Base-by-base conservation (phyloP, 345 rosid genomes). In the Adansonia digitata region DNA sequence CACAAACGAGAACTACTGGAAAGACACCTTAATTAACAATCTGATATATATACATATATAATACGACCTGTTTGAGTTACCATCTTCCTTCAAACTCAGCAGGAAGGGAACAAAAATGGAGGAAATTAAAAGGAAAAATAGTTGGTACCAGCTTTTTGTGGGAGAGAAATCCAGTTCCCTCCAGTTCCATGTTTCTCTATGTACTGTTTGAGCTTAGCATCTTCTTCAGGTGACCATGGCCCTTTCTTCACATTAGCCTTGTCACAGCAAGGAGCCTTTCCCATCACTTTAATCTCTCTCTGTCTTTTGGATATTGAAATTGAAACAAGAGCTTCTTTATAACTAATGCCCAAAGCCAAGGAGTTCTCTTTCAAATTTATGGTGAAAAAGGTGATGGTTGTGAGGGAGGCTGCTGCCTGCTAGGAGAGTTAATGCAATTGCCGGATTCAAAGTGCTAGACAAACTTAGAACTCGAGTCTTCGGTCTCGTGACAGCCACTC, bases 171-270 rank as follows among this genome's bases (percentile, higher is more conserved):
- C 98, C 98, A 93, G 77, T 87, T 91, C 5, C 92, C 94, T 49
- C 86, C 93, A 34, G 93, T 91, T 48, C 93, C 97, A 73, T 88
- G 74, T 55, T 81, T 81, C 43, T 88, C 81, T 17, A 93, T 85
- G 79, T 82, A 89, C 22, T 83, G 87, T 80, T 88, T 93, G 65
- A 93, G 90, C 85, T 86, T 87, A 45, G 88, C 94, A 84, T 92
- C 97, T 88, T 92, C 97, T 80, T 91, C 94, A 72, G 96, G 94
- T 26, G 94, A 93, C 97, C 97, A 93, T 59, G 97, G 92, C 40
- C 97, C 97, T 85, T 84, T 91, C 90, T 91, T 91, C 73, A 91
- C 97, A 77, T 85, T 87, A 24, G 91, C 89, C 79, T 89, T 93
- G 82, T 93, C 97, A 85, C 98, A 93, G 60, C 98, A 91, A 71